Conservation (phyloP, 1,284 basidiomycete species). For the Cutaneotrichosporon cavernicola region DNA sequence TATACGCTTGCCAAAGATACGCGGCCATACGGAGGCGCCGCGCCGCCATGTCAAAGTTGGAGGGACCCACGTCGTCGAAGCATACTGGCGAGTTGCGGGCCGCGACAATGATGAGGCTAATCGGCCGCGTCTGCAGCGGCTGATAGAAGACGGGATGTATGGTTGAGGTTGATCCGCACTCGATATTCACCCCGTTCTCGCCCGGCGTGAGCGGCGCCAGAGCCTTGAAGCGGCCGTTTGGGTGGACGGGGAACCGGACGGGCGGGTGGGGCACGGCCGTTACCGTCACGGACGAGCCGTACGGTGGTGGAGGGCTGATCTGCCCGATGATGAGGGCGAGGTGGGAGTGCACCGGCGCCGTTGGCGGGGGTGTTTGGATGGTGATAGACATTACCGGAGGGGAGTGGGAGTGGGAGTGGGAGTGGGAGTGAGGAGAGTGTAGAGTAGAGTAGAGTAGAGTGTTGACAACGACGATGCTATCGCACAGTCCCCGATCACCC, state of each 20-base stretch:
- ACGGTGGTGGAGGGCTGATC: constrained; percentile 5
- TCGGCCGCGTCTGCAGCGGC: constrained; percentile 9
- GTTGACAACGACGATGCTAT: too few relatives aligned
- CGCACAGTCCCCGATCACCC: too few relatives aligned
- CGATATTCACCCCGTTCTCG: constrained; percentile 2
- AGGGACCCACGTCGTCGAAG: constrained; percentile 15
- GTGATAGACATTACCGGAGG: not conserved
- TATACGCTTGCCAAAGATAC: constrained; percentile 20
- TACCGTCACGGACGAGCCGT: constrained; percentile 6
- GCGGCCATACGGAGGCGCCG: constrained; percentile 18
- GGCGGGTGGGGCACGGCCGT: not conserved
- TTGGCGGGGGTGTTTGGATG: constrained; percentile 2
- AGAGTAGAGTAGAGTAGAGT: too few relatives aligned
- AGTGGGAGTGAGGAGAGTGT: too few relatives aligned
- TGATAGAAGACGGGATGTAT: constrained; percentile 5
- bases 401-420: too few relatives aligned
- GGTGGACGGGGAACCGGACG: constrained; percentile 12
- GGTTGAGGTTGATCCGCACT: not conserved
- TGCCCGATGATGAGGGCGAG: constrained; percentile 20
- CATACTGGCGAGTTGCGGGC: constrained; percentile 13
- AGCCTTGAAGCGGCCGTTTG: constrained; percentile 17
- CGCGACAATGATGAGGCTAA: constrained; percentile 14
- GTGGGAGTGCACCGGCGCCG: constrained; percentile 14
- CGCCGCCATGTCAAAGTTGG: constrained; percentile 13
- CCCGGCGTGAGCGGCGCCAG: constrained; percentile 15